Evolutionary conservation across 2,329 filamentous ascomycete species (phyloP).

Genomic region (Immersiporthe knoxdaviesiana): DNA sequence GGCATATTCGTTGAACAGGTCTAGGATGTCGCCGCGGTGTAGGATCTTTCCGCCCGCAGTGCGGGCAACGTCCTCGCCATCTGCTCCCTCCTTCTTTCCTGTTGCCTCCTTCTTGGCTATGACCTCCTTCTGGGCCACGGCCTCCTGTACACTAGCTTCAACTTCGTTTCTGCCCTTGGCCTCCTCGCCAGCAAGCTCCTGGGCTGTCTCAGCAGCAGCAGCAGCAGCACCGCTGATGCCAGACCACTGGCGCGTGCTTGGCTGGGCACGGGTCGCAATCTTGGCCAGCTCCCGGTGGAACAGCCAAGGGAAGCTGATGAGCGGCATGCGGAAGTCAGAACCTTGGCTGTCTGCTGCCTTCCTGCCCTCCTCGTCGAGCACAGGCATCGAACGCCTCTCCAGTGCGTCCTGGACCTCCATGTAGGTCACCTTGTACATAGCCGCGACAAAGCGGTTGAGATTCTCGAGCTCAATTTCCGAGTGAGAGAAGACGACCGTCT

Average conservation of each 20-base stretch:
- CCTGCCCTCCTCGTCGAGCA: constrained; percentile 36
- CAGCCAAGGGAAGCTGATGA: constrained; percentile 95
- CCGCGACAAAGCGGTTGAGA: constrained; percentile 75
- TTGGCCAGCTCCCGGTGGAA: constrained; percentile 73
- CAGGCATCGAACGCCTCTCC: constrained; percentile 41
- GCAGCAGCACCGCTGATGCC: not conserved
- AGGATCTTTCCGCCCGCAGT: constrained; percentile 37
- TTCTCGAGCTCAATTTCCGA: constrained; percentile 51
- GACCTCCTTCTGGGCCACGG: not conserved
- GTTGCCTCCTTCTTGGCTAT: not conserved
- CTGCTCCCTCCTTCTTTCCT: constrained; percentile 10
- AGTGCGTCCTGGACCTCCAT: constrained; percentile 67
- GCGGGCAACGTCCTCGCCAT: constrained; percentile 34
- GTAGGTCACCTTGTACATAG: constrained; percentile 85
- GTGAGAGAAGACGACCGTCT: constrained; percentile 47
- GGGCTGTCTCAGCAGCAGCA: not conserved
- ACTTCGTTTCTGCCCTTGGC: not conserved
- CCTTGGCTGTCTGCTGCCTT: constrained; percentile 33
- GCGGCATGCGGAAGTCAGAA: constrained; percentile 60
- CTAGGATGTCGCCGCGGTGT: constrained; percentile 40
- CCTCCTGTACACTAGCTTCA: not conserved
- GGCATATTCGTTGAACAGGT: constrained; percentile 40
- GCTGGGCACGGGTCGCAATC: constrained; percentile 57
- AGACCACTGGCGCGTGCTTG: not conserved
- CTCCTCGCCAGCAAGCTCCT: not conserved